Percentiles rank a stretch among this genome's conserved stretches.
Evolutionary conservation across 2,329 filamentous ascomycete species (phyloP).

Genomic region (Fusarium mexicanum): DNA sequence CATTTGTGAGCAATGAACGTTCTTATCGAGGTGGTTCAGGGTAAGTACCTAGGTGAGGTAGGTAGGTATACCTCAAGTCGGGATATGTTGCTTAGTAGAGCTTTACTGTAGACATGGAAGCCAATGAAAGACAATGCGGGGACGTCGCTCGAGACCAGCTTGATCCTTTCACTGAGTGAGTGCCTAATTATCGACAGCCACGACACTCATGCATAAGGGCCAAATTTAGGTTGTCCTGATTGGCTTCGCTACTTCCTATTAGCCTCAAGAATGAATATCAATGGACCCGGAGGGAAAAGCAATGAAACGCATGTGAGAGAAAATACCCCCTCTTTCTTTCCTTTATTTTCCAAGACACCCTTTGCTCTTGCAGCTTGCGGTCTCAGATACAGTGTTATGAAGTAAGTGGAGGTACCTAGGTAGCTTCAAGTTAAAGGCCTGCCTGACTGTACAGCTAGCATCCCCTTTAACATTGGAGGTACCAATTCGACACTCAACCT

Average conservation of each 20-base stretch:
- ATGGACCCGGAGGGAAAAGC: not conserved
- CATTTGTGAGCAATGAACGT: constrained; percentile 6
- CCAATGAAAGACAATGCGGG: constrained; percentile 38
- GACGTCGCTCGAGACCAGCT: constrained; percentile 24
- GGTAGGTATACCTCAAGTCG: not conserved
- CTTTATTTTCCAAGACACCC: not conserved
- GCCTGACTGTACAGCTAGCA: not conserved
- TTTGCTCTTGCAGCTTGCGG: not conserved
- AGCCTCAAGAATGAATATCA: constrained; percentile 8
- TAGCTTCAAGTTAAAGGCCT: not conserved
- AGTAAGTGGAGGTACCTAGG: not conserved
- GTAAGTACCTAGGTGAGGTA: not conserved
- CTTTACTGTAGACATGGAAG: not conserved
- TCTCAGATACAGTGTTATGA: not conserved
- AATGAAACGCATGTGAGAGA: not conserved
- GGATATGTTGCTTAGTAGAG: not conserved
- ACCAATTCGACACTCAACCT: not conserved
- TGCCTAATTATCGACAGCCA: constrained; percentile 53
- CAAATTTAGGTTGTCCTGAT: constrained; percentile 21
- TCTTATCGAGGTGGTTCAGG: constrained; percentile 14
- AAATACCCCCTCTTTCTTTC: constrained; percentile 4
- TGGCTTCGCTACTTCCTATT: constrained; percentile 22
- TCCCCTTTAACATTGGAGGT: not conserved
- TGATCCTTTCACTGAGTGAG: constrained; percentile 49
- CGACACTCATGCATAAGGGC: constrained; percentile 55